A percentile compares a stretch with the other conserved stretches of the same genome.
These are phyloP conservation scores for Ascochyta rabiei DNA, from an alignment of 2,329 filamentous ascomycete species.

Conservation along the genomic window DNA sequence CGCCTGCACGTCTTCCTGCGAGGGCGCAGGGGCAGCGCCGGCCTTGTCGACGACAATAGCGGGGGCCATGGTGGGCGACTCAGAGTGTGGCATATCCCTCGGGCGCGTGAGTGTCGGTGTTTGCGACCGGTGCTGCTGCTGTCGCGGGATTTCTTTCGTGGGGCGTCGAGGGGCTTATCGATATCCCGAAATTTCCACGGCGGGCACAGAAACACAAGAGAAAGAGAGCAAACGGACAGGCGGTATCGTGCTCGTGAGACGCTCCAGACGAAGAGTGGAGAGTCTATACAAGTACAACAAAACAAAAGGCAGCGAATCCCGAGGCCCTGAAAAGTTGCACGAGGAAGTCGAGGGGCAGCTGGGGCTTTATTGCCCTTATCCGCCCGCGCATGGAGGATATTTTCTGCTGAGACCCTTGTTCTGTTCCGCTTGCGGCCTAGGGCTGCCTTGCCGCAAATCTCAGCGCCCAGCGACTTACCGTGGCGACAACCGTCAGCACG, in stretches of 20 bases:
- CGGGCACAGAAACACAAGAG: conserved; percentile 20
- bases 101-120: conserved; percentile 1
- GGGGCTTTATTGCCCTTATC: conserved; percentile 20
- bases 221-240: conserved; percentile 9
- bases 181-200: conserved; percentile 26
- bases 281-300: conserved; percentile 34
- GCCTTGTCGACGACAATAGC: conserved; percentile 55
- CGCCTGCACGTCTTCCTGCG: conserved; percentile 53
- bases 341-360: conserved; percentile 8
- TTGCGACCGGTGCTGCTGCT: conserved; percentile 12
- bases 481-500: conserved; percentile 14
- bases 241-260: conserved; percentile 35
- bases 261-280: conserved; percentile 39
- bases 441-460: conserved; percentile 1
- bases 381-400: conserved; percentile 13
- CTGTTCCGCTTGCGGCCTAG: conserved; percentile 1
- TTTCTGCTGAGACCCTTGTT: conserved; percentile 7
- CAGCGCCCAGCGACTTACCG: conserved; percentile 1
- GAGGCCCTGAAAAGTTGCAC: conserved; percentile 3
- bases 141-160: conserved; percentile 25
- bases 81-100: conserved; percentile 56
- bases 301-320: conserved; percentile 23
- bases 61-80: conserved; percentile 57
- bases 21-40: conserved; percentile 49
- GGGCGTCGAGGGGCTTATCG: conserved; percentile 41